Evolutionary conservation across 176 grass and related monocot genomes (phyloP).

Genomic region (Guadua angustifolia): DNA sequence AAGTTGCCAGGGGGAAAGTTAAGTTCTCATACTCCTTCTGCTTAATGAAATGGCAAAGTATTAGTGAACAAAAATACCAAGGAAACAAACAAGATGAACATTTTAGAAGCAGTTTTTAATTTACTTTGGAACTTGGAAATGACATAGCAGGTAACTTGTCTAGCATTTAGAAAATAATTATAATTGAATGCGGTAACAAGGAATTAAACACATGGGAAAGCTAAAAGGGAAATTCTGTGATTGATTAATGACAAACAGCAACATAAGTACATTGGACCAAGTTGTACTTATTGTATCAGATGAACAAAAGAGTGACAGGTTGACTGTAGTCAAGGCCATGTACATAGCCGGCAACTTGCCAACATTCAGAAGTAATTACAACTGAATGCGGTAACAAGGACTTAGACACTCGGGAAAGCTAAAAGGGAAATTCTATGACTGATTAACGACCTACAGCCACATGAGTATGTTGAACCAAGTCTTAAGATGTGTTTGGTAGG

Average conservation of each 20-base stretch:
- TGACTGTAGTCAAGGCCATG: not conserved
- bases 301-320: constrained; percentile 6
- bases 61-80: not conserved
- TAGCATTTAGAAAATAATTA: not conserved
- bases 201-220: not conserved
- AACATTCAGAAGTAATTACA: not conserved
- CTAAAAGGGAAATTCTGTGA: not conserved
- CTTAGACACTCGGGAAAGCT: not conserved
- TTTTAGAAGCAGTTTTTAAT: not conserved
- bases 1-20: constrained; percentile 75
- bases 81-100: not conserved
- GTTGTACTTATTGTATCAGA: not conserved
- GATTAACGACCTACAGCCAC: not conserved
- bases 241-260: not conserved
- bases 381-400: not conserved
- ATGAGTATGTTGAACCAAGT: not conserved
- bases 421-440: not conserved
- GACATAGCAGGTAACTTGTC: not conserved
- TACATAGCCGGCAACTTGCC: not conserved
- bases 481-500: too few relatives aligned
- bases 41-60: constrained; percentile 30
- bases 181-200: not conserved
- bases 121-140: not conserved
- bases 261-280: not conserved
- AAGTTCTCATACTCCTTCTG: constrained; percentile 64